Base-by-base conservation (phyloP, 2,329 filamentous ascomycete genomes). In the Pseudonectria buxi region DNA sequence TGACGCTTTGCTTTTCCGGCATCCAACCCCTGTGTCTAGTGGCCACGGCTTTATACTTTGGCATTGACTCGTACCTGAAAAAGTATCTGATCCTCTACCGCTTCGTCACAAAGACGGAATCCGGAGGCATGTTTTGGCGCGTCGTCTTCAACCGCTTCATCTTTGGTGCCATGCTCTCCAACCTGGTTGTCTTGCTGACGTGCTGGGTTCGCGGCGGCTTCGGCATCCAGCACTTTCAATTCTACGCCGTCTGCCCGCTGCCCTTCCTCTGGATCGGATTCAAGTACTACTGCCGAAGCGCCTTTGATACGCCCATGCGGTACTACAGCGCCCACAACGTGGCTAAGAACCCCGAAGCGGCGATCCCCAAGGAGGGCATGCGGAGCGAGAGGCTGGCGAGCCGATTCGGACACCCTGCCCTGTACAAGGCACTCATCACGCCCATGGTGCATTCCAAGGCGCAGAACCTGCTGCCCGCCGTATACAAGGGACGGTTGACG, bases 21-120 rank as follows among this genome's bases (percentile, higher is more conserved):
- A 71, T 96, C 34, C 92, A 96, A 60, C 92, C 92, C 1, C 71
- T 96, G 15, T 83, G 92, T 2, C 71, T 98, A 7, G 80, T 86
- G 0, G 84, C 94, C 26, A 87, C 86, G 1, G 88, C 89, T 2
- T 64, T 95, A 22, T 98, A 95, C 69, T 96, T 96, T 59, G 67
- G 69, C 33, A 69, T 98, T 33, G 92, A 98, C 58, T 81, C 81
- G 4, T 86, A 83, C 63, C 71, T 96, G 56, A 95, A 95, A 73
- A 96, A 96, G 64, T 98, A 98, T 55, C 69, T 95, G 30, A 66
- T 96, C 26, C 74, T 96, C 47, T 95, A 98, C 62, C 83, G 95
- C 45, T 96, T 95, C 55, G 76, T 94, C 46, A 98, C 92, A 30
- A 98, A 96, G 68, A 95, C 83, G 18, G 92, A 98, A 57, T 95